Conservation (phyloP, 768 basidiomycete species). For the Tubosaeta brunneosetosa region DNA sequence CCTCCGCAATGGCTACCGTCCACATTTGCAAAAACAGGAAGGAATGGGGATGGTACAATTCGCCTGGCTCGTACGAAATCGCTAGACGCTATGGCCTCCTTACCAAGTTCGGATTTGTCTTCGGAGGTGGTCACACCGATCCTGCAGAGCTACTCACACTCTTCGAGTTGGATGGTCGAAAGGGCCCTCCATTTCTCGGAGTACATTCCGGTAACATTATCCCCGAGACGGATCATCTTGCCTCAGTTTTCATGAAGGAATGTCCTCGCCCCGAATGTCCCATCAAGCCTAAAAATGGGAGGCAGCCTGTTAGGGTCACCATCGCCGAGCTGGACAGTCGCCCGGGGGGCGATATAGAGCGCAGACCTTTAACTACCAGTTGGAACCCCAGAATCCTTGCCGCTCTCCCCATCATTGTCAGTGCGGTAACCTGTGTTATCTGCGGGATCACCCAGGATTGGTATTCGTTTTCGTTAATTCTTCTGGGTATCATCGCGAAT, state of each 20-base stretch:
- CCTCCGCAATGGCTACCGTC: slow-evolving; percentile 31
- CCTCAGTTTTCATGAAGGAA: slow-evolving; percentile 1
- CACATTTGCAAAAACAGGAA: slow-evolving; percentile 26
- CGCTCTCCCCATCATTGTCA: slow-evolving; percentile 2
- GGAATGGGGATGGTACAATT: slow-evolving; percentile 32
- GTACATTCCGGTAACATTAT: slow-evolving; percentile 7
- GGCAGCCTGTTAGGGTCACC: slow-evolving; percentile 4
- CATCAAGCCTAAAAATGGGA: background rate
- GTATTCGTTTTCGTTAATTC: slow-evolving; percentile 28
- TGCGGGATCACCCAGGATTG: slow-evolving; percentile 20
- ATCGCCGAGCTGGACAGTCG: background rate
- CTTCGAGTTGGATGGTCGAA: slow-evolving; percentile 5
- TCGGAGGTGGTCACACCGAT: slow-evolving; percentile 20
- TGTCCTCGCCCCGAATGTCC: background rate
- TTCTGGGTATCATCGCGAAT: slow-evolving; percentile 27
- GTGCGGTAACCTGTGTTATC: background rate
- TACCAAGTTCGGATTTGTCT: slow-evolving; percentile 24
- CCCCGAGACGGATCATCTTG: slow-evolving; percentile 7
- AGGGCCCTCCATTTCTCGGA: slow-evolving; percentile 8
- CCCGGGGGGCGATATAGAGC: background rate
- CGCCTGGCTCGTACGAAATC: slow-evolving; percentile 29
- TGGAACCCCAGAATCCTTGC: background rate
- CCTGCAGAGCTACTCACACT: slow-evolving; percentile 5
- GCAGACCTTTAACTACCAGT: background rate
- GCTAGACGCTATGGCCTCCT: slow-evolving; percentile 29